A percentile compares a stretch with the other conserved stretches of the same genome.
These are phyloP conservation scores for Primulina tabacum DNA, from an alignment of 257 asterid genomes.

Conservation along the genomic window DNA sequence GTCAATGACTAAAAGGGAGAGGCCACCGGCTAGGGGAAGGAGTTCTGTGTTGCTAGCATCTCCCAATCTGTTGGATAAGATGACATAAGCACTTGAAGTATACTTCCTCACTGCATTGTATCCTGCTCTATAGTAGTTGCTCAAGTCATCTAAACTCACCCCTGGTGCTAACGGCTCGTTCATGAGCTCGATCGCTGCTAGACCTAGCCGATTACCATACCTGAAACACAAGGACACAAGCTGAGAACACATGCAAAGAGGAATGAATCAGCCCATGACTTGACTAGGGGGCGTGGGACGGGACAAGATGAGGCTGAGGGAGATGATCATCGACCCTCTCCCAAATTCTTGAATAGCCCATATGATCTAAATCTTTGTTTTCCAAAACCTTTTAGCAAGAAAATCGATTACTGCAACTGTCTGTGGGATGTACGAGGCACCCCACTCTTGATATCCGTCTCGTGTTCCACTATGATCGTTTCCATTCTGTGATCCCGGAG, in stretches of 20 bases:
- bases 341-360: no score
- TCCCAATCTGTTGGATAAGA: slow-evolving; percentile 19
- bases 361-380: no score
- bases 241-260: no score
- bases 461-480: slow-evolving; percentile 22
- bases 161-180: slow-evolving; percentile 22
- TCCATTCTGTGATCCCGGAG: slow-evolving; percentile 25
- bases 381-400: slow-evolving; percentile 11
- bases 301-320: no score
- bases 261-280: no score
- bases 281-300: no score
- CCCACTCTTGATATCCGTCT: slow-evolving; percentile 24
- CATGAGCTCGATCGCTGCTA: slow-evolving; percentile 18
- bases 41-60: slow-evolving; percentile 14
- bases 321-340: no score
- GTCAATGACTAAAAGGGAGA: slow-evolving; percentile 11
- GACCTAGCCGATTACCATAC: slow-evolving; percentile 9
- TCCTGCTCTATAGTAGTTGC: slow-evolving; percentile 20
- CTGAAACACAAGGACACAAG: not conserved
- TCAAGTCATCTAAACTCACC: slow-evolving; percentile 13
- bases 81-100: slow-evolving; percentile 17
- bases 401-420: slow-evolving; percentile 22
- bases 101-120: slow-evolving; percentile 24
- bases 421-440: slow-evolving; percentile 12
- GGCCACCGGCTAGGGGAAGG: slow-evolving; percentile 11